Evolutionary conservation across 2,329 filamentous ascomycete species (phyloP), one percentile per base, ranked within the genome.

Genomic region (Peltaster fructicola): DNA sequence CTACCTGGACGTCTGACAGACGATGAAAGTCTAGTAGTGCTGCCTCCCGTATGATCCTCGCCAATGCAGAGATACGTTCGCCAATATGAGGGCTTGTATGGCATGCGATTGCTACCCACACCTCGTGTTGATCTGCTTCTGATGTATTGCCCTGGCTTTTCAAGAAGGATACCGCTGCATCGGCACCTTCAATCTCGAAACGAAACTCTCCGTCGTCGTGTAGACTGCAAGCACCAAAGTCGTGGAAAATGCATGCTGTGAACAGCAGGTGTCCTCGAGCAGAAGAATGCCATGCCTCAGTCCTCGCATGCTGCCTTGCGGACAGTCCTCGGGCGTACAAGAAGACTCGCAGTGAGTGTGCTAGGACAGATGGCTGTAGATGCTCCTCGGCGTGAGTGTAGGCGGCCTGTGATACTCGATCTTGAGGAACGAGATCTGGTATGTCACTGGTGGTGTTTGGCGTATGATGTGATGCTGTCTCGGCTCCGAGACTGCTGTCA

Each of bases 181-280:
- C 53, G 5, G 47, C 55, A 4, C 54, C 55, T 31, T 57, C 54
- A 22, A 59, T 44, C 33, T 60, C 55, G 34, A 59, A 60, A 8
- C 54, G 48, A 22, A 51, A 43, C 3, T 45, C 27, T 2, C 49
- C 48, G 30, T 45, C 38, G 29, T 48, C 35, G 13, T 36, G 34
- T 8, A 15, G 17, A 7, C 33, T 29, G 19, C 39, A 42, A n/a
- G 35, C 38, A 14, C 47, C 46, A 7, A 48, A 37, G 31, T 51
- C 49, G 38, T 53, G 51, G 28, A 44, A 45, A 16, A 52, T 37
- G 33, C 38, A 44, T 20, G 47, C 42, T 1, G 36, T 33, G 29
- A 43, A 46, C 17, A 49, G 33, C 3, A 44, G 30, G 12, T 23
- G 13, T 10, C 10, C 3, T n/a, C 6, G 18, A 10, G 5, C 10